phyloP scores from a whole-genome alignment of 1,284 basidiomycete genomes.

The Volvariella volvacea region DNA sequence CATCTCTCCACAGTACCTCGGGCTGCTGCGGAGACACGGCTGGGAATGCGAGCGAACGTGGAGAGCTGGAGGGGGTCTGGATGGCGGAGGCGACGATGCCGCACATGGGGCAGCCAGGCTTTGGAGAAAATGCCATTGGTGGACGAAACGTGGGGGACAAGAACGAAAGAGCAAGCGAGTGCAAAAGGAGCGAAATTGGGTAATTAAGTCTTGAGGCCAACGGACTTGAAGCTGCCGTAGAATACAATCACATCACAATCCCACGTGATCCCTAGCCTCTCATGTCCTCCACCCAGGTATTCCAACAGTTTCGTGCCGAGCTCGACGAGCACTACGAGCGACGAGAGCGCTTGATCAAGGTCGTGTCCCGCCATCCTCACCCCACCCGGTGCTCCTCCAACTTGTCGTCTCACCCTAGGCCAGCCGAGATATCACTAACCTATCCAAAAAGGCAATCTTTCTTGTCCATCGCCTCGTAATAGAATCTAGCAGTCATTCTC shows the following conservation, averaged over 20 bases:
- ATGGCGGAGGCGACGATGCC: slow-evolving; percentile 56
- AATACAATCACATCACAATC: neutral
- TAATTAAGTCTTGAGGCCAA: too few species aligned
- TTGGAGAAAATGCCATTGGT: slow-evolving; percentile 49
- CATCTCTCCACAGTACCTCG: slow-evolving; percentile 66
- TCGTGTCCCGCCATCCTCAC: slow-evolving; percentile 19
- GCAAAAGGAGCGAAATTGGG: slow-evolving; percentile 4
- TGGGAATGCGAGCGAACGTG: slow-evolving; percentile 37
- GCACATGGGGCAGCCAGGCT: slow-evolving; percentile 68
- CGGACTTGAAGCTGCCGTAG: neutral
- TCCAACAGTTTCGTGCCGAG: slow-evolving; percentile 58
- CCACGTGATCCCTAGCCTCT: slow-evolving; percentile 12
- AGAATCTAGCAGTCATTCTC: slow-evolving; percentile 25
- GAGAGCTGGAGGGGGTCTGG: slow-evolving; percentile 35
- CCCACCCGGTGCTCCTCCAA: slow-evolving; percentile 6
- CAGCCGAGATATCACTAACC: slow-evolving; percentile 82
- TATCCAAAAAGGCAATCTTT: slow-evolving; percentile 96
- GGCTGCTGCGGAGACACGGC: slow-evolving; percentile 26
- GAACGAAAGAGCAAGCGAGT: too few species aligned
- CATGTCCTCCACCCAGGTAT: slow-evolving; percentile 24
- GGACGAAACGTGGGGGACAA: slow-evolving; percentile 1
- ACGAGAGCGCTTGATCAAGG: slow-evolving; percentile 82
- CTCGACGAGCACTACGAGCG: slow-evolving; percentile 73
- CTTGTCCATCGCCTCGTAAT: slow-evolving; percentile 77
- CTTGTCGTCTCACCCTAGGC: slow-evolving; percentile 42